Percentiles rank a stretch among this genome's conserved stretches.
phyloP scores from a whole-genome alignment of 257 asterid species.

The Solanum raphanifolium region DNA sequence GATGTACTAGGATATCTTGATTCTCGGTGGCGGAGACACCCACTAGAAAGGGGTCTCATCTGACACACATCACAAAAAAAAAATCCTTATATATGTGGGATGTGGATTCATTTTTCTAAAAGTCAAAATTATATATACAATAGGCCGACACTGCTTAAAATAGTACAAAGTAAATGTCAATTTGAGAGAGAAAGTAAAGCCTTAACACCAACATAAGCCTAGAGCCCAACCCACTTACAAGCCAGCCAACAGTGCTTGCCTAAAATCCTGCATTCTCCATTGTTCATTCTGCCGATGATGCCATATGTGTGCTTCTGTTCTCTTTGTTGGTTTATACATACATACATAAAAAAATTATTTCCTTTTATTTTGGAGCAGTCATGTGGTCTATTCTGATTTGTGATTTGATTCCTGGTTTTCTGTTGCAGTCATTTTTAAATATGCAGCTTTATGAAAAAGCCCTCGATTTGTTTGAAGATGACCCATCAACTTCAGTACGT shows the following conservation, averaged over 20 bases:
- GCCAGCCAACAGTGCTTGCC: not conserved
- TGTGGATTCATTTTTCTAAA: not conserved
- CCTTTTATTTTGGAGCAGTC: not conserved
- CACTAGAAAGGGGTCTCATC: not conserved
- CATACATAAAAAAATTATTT: not conserved
- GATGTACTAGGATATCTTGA: not conserved
- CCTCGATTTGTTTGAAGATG: constrained; percentile 87
- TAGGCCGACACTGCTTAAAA: not conserved
- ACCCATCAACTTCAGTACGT: constrained; percentile 71
- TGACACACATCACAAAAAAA: not conserved
- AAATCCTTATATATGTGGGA: not conserved
- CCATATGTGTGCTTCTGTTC: not conserved
- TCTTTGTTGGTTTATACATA: not conserved
- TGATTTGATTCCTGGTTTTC: constrained; percentile 9
- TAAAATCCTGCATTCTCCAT: not conserved
- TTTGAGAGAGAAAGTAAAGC: not conserved
- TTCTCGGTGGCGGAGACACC: not conserved
- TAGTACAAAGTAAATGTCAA: not conserved
- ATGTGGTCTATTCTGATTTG: not conserved
- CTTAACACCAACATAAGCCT: not conserved
- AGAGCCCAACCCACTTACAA: not conserved
- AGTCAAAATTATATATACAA: not conserved
- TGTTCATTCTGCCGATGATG: not conserved
- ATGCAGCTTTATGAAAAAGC: constrained; percentile 92
- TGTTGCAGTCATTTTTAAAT: constrained; percentile 57